Evolutionary conservation across 2,329 filamentous ascomycete species (phyloP).

Genomic region (Aspergillus glaucus): DNA sequence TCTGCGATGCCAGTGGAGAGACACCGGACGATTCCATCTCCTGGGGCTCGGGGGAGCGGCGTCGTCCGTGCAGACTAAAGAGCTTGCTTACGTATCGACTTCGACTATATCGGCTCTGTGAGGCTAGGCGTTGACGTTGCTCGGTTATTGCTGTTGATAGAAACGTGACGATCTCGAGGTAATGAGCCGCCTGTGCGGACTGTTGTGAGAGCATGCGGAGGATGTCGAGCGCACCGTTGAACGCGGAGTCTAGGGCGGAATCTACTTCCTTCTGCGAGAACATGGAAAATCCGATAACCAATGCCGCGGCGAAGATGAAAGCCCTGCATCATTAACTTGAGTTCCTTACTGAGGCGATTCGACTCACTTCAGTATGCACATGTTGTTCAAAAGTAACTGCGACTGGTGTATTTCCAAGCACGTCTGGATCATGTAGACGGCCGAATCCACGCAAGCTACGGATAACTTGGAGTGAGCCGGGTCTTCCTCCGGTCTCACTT

Average conservation of each 20-base stretch:
- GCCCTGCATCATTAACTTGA: constrained; percentile 30
- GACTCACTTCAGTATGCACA: constrained; percentile 55
- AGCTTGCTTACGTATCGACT: constrained; percentile 33
- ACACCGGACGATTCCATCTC: constrained; percentile 2
- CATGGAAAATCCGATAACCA: constrained; percentile 52
- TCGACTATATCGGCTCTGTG: constrained; percentile 22
- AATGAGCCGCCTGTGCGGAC: constrained; percentile 53
- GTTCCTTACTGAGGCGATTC: background rate
- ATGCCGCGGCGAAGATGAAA: constrained; percentile 51
- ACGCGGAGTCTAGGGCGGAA: constrained; percentile 36
- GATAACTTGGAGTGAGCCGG: constrained; percentile 37
- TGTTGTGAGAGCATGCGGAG: constrained; percentile 43
- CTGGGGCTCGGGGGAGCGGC: constrained; percentile 5
- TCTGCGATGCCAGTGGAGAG: constrained; percentile 2
- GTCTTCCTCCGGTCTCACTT: constrained; percentile 18
- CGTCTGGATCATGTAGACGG: constrained; percentile 50
- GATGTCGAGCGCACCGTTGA: constrained; percentile 46
- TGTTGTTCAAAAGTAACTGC: constrained; percentile 46
- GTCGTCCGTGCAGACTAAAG: constrained; percentile 25
- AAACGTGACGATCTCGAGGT: constrained; percentile 49
- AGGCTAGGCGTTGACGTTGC: constrained; percentile 30
- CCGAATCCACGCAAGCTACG: constrained; percentile 51
- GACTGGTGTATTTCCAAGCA: constrained; percentile 45
- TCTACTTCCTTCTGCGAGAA: constrained; percentile 46
- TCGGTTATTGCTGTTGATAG: constrained; percentile 42